Conservation (phyloP, 108 stramenopile species). For the Hondaea fermentalgiana region DNA sequence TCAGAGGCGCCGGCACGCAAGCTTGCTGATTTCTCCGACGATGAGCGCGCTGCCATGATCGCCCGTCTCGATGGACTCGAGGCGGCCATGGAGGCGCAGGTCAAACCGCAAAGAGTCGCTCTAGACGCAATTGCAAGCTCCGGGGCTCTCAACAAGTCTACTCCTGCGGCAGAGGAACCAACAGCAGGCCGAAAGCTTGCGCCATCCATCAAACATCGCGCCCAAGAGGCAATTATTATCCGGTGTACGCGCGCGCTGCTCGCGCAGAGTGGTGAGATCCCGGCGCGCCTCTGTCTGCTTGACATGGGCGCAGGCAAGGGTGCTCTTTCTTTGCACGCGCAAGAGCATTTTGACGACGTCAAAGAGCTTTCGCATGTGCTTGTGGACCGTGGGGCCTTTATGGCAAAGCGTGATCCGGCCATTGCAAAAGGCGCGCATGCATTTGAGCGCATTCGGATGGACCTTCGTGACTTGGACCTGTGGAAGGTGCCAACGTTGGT, state of each 20-base stretch:
- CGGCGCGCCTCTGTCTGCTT: not conserved
- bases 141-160: not conserved
- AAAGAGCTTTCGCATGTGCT: not conserved
- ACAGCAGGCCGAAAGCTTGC: not conserved
- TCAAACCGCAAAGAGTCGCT: not conserved
- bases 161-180: too few species aligned
- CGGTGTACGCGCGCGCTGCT: not conserved
- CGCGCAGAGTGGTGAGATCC: not conserved
- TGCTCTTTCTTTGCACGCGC: not conserved
- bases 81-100: not conserved
- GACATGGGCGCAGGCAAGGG: conserved; percentile 8
- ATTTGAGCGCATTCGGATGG: not conserved
- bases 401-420: not conserved
- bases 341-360: not conserved
- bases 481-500: not conserved
- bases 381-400: not conserved
- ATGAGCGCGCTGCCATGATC: not conserved
- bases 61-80: not conserved
- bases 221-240: not conserved
- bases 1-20: not conserved
- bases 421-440: not conserved
- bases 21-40: not conserved
- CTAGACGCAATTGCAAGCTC: not conserved
- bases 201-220: not conserved
- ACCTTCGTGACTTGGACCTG: not conserved